phyloP scores from a whole-genome alignment of 176 grass and related monocot species.

The Lolium perenne region DNA sequence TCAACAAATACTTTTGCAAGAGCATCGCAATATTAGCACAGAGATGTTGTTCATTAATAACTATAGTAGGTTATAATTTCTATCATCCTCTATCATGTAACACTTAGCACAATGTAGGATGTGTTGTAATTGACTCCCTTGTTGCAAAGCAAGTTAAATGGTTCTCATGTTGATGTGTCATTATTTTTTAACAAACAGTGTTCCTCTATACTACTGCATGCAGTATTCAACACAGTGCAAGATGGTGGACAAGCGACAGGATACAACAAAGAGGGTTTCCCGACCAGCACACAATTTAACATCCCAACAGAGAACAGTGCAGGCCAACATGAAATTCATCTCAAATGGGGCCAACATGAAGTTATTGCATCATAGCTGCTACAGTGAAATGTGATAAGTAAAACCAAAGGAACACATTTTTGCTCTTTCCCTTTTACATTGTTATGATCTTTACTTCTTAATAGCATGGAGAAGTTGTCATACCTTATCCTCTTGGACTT shows the following conservation, averaged over 20 bases:
- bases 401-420: constrained; percentile 10
- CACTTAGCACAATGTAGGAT: neutral
- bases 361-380: constrained; percentile 3
- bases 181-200: neutral
- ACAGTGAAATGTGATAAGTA: neutral
- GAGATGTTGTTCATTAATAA: neutral
- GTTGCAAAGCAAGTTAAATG: constrained; percentile 15
- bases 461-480: constrained; percentile 4
- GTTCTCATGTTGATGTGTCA: neutral
- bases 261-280: neutral
- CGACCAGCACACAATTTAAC: neutral
- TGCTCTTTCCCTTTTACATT: neutral
- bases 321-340: constrained; percentile 4
- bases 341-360: neutral
- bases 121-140: neutral
- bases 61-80: neutral
- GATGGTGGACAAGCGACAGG: constrained; percentile 3
- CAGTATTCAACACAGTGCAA: neutral
- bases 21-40: neutral
- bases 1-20: neutral
- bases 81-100: constrained; percentile 19
- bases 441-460: constrained; percentile 27
- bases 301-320: neutral
- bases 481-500: constrained; percentile 71
- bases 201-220: constrained; percentile 8